Conservation (phyloP, 441 rosid species). For the Syzygium syzygioides region DNA sequence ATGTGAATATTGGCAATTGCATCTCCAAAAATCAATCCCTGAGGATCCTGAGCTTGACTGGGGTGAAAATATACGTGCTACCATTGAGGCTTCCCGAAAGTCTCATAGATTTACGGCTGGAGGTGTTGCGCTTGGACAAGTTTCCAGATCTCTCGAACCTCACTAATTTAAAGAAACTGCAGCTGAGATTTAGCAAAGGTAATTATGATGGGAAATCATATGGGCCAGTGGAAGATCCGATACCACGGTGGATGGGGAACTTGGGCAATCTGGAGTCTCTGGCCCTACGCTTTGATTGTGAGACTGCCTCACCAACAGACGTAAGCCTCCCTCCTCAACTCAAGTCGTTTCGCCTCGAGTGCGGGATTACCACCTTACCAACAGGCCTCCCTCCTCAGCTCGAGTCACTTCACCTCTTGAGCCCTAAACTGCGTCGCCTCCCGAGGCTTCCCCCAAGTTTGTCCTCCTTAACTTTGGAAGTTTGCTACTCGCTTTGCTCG, state of each 20-base stretch:
- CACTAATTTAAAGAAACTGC: too few relatives aligned
- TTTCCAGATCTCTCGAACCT: too few relatives aligned
- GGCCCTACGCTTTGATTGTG: accelerated
- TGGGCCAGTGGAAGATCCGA: background rate
- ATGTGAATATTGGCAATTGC: too few relatives aligned
- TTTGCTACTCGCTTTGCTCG: accelerated
- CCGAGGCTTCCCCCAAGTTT: background rate
- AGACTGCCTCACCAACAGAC: background rate
- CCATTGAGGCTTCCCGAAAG: too few relatives aligned
- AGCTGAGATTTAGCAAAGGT: too few relatives aligned
- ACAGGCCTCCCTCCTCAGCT: background rate
- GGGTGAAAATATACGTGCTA: too few relatives aligned
- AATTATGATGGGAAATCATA: too few relatives aligned
- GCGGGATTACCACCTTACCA: background rate
- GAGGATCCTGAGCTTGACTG: too few relatives aligned
- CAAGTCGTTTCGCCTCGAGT: background rate
- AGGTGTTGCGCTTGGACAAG: too few relatives aligned
- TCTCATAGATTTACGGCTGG: too few relatives aligned
- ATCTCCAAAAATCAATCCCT: too few relatives aligned
- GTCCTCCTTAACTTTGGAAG: accelerated
- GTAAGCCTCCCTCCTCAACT: background rate
- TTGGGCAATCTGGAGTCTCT: background rate
- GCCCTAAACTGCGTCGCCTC: background rate
- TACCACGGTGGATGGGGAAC: background rate
- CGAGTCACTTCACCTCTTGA: accelerated